Percentiles rank a stretch among this genome's conserved stretches.
Conservation (phyloP, 371 early-diverging fungal species). For the Chytridium lagenaria region DNA sequence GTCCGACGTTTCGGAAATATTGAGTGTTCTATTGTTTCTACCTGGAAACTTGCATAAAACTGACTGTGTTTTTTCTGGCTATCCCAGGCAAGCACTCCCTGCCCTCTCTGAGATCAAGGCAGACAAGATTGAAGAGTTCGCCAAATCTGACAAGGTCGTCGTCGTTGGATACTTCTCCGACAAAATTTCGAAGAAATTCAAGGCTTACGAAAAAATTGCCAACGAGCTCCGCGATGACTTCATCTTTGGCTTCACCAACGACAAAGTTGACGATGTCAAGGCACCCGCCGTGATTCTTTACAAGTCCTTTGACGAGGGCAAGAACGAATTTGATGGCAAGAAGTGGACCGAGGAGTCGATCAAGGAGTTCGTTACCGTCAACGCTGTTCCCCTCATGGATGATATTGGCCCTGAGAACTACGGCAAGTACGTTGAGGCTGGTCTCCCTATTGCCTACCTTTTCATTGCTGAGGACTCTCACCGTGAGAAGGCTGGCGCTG, state of each 20-base stretch:
- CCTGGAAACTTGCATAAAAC: too few relatives aligned
- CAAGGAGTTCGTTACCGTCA: constrained; percentile 69
- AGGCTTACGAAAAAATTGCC: constrained; percentile 70
- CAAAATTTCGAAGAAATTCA: constrained; percentile 65
- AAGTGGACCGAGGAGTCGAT: constrained; percentile 62
- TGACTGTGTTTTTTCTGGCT: background rate
- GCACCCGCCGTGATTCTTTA: constrained; percentile 77
- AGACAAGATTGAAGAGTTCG: constrained; percentile 74
- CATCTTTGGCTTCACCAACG: constrained; percentile 79
- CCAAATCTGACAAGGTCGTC: constrained; percentile 82
- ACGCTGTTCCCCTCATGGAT: constrained; percentile 85
- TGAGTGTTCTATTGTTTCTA: too few relatives aligned
- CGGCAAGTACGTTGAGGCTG: constrained; percentile 76
- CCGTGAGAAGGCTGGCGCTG: constrained; percentile 58
- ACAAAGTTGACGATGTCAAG: constrained; percentile 59
- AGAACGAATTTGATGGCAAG: constrained; percentile 62
- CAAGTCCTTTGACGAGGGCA: constrained; percentile 91
- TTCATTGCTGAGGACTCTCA: constrained; percentile 76
- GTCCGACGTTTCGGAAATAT: too few relatives aligned
- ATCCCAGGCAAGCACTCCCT: constrained; percentile 73
- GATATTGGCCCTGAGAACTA: constrained; percentile 91
- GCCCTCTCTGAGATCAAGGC: constrained; percentile 72
- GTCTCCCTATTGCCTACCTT: constrained; percentile 86
- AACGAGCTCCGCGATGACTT: constrained; percentile 79
- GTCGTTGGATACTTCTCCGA: constrained; percentile 79